Evolutionary conservation across 176 grass and related monocot species (phyloP), one percentile per base, ranked within the genome.

Genomic region (Juncus effusus): DNA sequence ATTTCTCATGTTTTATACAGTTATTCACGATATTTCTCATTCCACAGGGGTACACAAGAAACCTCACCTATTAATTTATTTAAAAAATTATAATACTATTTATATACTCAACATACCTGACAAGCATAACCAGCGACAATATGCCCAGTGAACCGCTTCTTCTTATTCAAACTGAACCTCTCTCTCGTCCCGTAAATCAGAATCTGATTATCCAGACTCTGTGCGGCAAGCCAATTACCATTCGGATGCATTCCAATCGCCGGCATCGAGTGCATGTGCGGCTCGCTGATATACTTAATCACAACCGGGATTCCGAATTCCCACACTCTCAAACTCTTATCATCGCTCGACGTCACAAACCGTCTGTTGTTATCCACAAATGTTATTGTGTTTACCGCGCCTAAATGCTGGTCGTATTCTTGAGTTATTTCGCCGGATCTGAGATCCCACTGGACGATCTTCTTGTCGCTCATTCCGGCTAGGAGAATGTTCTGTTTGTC

Each of bases 181-280:
- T 99, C 94, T 74, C 92, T 99, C 9, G 94, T 93, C 62, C 94
- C 80, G 79, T 99, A 99, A 82, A 99, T 99, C 75, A 99, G 79
- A 82, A 99, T 99, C 70, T 99, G 94, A 81, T 99, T 99, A 70
- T 99, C 94, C 65, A 99, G 82, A 72, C 94, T 99, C 78, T 99
- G 94, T 0, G 94, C 89, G 11, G 94, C 94, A 19, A 99, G 45
- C 94, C 94, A 99, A 51, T 93, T 93, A n/a, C 83, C 84, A 80
- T 99, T 99, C 0, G 94, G 94, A 16, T 99, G 94, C 16, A 99
- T 54, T 2, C 85, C 35, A 56, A 99, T 99, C 6, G 94, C 70
- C 15, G 94, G 94, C 94, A 99, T 99, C 38, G 94, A 99, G 75
- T 99, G 94, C 94, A 99, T 99, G 75, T 99, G 94, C 0, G 94